Conservation (phyloP, 805 yeast species). For the Barnettozyma salicaria region DNA sequence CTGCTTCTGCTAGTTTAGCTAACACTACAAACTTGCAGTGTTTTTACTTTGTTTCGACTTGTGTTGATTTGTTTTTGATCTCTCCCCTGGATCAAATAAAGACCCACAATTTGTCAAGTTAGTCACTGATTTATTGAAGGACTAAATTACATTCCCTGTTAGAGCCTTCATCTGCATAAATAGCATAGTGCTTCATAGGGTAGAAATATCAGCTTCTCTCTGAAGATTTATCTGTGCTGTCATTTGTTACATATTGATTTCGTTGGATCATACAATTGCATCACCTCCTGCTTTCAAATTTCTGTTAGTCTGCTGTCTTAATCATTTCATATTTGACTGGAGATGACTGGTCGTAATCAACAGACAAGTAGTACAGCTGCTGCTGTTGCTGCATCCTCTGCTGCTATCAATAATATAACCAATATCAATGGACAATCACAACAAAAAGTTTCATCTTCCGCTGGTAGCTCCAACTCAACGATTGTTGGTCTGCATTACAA, state of each 20-base stretch:
- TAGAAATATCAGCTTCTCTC: no score
- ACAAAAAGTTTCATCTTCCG: constrained; percentile 7
- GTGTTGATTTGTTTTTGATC: neutral
- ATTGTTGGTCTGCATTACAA: constrained; percentile 59
- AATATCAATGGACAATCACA: constrained; percentile 14
- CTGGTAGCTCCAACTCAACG: constrained; percentile 21
- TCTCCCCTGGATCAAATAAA: constrained; percentile 4
- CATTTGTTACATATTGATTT: no score
- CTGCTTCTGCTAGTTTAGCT: no score
- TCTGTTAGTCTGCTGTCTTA: neutral
- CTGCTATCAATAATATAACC: constrained; percentile 25
- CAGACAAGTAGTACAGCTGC: constrained; percentile 20
- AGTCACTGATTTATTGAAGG: neutral
- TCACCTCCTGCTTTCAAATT: neutral
- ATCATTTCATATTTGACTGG: constrained; percentile 5
- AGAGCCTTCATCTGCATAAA: no score
- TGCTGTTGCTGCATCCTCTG: constrained; percentile 26
- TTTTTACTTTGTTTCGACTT: neutral
- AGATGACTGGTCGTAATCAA: constrained; percentile 8
- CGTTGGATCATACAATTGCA: neutral
- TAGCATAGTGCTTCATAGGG: no score
- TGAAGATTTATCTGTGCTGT: no score
- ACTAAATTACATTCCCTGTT: no score
- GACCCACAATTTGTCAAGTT: neutral
- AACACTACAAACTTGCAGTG: no score